Base-by-base conservation (phyloP, 176 grass and related monocot species). In the Lolium multiflorum region DNA sequence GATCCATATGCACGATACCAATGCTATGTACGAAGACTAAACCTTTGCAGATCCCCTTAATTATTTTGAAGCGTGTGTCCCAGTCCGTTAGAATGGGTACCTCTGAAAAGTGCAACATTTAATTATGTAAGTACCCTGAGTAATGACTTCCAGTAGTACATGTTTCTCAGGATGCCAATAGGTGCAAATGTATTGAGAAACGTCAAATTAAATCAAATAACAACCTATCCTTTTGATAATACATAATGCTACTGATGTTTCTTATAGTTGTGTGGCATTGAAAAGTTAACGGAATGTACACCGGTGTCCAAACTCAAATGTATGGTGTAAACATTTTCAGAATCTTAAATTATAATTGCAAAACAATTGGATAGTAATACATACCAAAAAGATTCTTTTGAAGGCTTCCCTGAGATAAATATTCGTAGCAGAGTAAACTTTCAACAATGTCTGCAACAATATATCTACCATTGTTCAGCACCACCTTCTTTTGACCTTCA, bases 401-500 rank as follows among this genome's bases (percentile, higher is more conserved):
- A 20, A 85, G 82, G 57, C 18, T 89, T 85, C 82, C 87, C 8
- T 22, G 8, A 25, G 47, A 59, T 48, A 89, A 9, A 66, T 85
- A 85, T 8, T 89, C 87, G 9, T 85, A 84, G 48, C 87, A 85
- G 2, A 89, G 76, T 2, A 81, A 80, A 24, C 8, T 20, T 48
- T 89, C 87, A 9, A 59, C 6, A 25, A 78, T 46, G 14, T 89
- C 82, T 4, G 60, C 67, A 65, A 89, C 25, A 13, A 89, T 80
- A 81, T 89, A 89, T 85, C 60, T 71, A 15, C 82, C 47, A 18
- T 81, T 81, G 35, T 85, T 59, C 21, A 35, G 22, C 57, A 89
- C 87, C 76, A 89, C 67, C 7, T 85, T 85, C 82, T 85, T 81
- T 9, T 89, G 87, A 25, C 38, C 44, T 38, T 85, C 88, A 13